phyloP scores from a whole-genome alignment of 805 yeast genomes.

The Wickerhamomyces alni region DNA sequence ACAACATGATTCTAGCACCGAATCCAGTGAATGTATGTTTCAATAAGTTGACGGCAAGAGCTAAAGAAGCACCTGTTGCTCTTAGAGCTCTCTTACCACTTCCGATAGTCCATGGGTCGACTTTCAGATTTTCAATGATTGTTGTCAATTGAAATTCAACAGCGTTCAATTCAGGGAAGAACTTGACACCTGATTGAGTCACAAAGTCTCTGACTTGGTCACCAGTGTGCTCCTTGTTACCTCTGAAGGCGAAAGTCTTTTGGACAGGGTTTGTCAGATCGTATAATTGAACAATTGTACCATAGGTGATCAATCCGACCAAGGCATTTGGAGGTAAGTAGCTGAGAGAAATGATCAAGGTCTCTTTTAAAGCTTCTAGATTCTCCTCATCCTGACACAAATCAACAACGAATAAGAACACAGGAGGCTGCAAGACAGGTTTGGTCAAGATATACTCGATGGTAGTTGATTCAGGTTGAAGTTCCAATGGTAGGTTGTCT shows the following conservation, averaged over 20 bases:
- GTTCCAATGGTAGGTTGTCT: constrained; percentile 77
- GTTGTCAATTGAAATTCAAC: constrained; percentile 82
- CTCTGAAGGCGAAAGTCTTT: constrained; percentile 80
- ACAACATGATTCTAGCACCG: constrained; percentile 85
- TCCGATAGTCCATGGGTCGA: constrained; percentile 87
- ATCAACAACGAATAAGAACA: constrained; percentile 81
- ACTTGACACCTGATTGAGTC: constrained; percentile 41
- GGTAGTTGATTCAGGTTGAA: constrained; percentile 61
- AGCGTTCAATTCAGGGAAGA: constrained; percentile 65
- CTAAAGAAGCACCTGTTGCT: constrained; percentile 89
- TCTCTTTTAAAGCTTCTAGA: constrained; percentile 74
- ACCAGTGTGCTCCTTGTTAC: constrained; percentile 71
- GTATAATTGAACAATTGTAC: constrained; percentile 87
- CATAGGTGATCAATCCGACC: constrained; percentile 82
- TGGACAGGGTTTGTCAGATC: constrained; percentile 67
- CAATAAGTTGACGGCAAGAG: constrained; percentile 74
- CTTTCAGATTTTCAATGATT: constrained; percentile 68
- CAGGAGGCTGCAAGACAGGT: constrained; percentile 80
- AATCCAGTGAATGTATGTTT: constrained; percentile 79
- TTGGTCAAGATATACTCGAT: constrained; percentile 80
- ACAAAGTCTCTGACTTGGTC: constrained; percentile 57
- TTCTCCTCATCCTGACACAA: constrained; percentile 87
- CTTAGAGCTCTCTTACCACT: constrained; percentile 81
- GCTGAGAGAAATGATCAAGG: constrained; percentile 67
- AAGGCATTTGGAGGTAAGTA: constrained; percentile 86